Base-by-base conservation (phyloP, 176 grass and related monocot species). In the Oryza longistaminata region DNA sequence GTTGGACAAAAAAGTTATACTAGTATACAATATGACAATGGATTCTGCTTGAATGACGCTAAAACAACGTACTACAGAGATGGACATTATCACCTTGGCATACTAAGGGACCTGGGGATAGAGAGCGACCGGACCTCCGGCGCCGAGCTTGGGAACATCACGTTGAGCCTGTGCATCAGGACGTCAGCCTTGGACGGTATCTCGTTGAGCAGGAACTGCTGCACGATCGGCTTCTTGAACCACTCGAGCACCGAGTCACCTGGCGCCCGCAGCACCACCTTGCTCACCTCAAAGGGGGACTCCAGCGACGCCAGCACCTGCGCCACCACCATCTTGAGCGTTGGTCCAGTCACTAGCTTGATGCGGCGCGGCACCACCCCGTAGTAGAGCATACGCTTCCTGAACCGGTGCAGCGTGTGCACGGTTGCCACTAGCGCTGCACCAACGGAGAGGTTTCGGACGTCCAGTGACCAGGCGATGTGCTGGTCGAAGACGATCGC, bases 191-290 rank as follows among this genome's bases (percentile, higher is more conserved):
- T 96, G 26, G 93, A 95, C 1, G 96, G 96, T 90, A 99, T 92
- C 84, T 99, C 96, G 21, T 96, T 99, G 61, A 96, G 87, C 78
- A 99, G 86, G 85, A 99, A 99, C 81, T 99, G 93, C 83, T 99
- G 96, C n/a, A 99, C 93, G 24, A 96, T 94, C 0, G 96, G 93
- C 70, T 94, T 96, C 90, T 95, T 95, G 85, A 98, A 99, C 96
- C 93, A 99, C 67, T 99, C 88, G 0, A 98, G 80, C 45, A 98
- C 96, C 0, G 83, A 82, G 64, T 96, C 96, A 0, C 96, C 96
- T 0, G 93, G 91, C 0, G 91, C 93, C 3, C 93, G 92, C 44
- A 99, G 83, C 53, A 99, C 93, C 13, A 98, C 96, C 60, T 98
- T 98, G 85, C 86, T 98, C 14, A 95, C 83, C 86, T 98, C 96